Base-by-base conservation (phyloP, 768 basidiomycete genomes). In the Pisolithus microcarpus region DNA sequence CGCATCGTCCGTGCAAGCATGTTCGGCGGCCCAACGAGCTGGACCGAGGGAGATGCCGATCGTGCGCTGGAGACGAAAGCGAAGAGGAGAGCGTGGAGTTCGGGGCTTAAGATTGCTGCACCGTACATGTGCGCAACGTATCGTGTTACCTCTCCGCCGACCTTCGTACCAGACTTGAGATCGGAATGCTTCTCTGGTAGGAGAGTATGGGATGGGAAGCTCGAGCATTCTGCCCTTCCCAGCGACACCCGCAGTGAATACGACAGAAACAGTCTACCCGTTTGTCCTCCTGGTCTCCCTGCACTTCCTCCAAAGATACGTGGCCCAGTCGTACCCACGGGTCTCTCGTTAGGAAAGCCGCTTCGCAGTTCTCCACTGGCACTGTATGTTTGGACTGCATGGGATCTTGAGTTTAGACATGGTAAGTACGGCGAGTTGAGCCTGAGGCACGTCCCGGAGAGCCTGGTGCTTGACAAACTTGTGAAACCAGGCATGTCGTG, bases 41-140 rank as follows among this genome's bases (percentile, higher is more conserved):
- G 63, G 65, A 52, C 54, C 55, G 65, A 67, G 18, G 7, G 49
- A 10, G 65, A 67, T 26, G 18, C 43, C 4, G 65, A 69, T 46
- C 52, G 38, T 15, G 64, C 79, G 6, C 68, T 87, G 21, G 82
- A 84, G 61, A 71, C 78, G 38, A 76, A 76, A 54, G 77, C 79
- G 31, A 73, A 78, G 37, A 73, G 86, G 28, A 72, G 84, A 9
- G 85, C 85, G 7, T 88, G 85, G 85, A 72, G 79, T 49, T 79
- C 78, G 54, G 70, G 75, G 34, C 72, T 74, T 18, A 71, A 77
- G 52, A 60, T 74, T 45, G 66, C 68, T 46, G 60, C 64, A 0
- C 60, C 60, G 1, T 66, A 64, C 52, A 44, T 10, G 28, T 9
- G 26, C n/a, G 26, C 43, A 6, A 24, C 28, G 4, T 34, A 34